These are phyloP conservation scores for Diplodia intermedia DNA, from an alignment of 2,329 filamentous ascomycete genomes.

Conservation along the genomic window DNA sequence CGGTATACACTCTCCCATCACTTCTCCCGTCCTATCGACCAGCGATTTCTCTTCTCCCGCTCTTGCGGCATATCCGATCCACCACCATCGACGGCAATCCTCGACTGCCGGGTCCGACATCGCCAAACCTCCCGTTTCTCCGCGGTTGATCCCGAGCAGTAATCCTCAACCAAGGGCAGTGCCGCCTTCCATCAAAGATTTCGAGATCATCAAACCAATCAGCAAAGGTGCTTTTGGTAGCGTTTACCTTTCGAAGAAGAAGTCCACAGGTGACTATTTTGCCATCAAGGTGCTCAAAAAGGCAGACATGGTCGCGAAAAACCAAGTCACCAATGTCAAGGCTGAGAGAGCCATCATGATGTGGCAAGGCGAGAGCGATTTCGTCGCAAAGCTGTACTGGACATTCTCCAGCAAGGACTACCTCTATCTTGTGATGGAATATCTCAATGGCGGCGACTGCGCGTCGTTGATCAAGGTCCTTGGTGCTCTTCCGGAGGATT, in stretches of 20 bases:
- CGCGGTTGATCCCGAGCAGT: conserved; percentile 76
- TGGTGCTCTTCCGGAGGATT: conserved; percentile 90
- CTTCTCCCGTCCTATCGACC: conserved; percentile 83
- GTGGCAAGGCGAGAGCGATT: conserved; percentile 99
- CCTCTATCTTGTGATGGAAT: conserved; percentile 98
- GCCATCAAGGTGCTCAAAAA: conserved; percentile 99
- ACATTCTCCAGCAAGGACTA: conserved; percentile 99
- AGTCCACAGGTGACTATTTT: conserved; percentile 96
- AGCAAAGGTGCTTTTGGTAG: conserved; percentile 98
- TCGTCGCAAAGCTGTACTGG: conserved; percentile 99
- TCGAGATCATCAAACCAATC: conserved; percentile 99
- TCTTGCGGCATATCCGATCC: conserved; percentile 58
- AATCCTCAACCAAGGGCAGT: conserved; percentile 87
- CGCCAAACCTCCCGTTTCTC: conserved; percentile 76
- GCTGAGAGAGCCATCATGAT: conserved; percentile 99
- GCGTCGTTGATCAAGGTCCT: conserved; percentile 95
- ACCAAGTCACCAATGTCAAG: conserved; percentile 98
- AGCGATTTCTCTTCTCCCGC: conserved; percentile 82
- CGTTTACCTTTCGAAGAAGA: conserved; percentile 98
- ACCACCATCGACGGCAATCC: conserved; percentile 86
- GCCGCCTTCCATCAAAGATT: conserved; percentile 97
- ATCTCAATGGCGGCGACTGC: conserved; percentile 95
- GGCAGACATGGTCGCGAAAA: conserved; percentile 99
- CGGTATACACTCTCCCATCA: conserved; percentile 79
- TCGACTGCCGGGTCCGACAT: conserved; percentile 81